phyloP scores from a whole-genome alignment of 2,329 filamentous ascomycete genomes.

The Aspergillus pseudoterreus region DNA sequence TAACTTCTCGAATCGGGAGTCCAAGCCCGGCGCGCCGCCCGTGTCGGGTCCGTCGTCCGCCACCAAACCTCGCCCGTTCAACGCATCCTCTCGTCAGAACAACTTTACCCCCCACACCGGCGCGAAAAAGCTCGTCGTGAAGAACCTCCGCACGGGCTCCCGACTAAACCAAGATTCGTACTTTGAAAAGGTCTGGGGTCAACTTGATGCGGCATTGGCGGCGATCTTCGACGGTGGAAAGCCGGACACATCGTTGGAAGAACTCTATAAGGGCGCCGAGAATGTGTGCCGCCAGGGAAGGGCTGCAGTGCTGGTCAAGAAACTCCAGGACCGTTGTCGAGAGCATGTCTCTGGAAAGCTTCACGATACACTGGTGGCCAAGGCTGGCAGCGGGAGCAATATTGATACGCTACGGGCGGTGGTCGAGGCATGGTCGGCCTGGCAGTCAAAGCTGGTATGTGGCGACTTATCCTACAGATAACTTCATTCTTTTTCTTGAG shows the following conservation, averaged over 20 bases:
- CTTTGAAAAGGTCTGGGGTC: slow-evolving; percentile 69
- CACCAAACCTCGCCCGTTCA: slow-evolving; percentile 22
- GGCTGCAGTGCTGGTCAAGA: slow-evolving; percentile 63
- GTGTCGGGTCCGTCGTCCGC: slow-evolving; percentile 42
- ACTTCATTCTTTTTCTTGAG: not conserved
- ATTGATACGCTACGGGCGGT: slow-evolving; percentile 62
- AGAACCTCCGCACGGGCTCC: slow-evolving; percentile 73
- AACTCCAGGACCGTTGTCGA: slow-evolving; percentile 64
- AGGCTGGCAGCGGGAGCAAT: slow-evolving; percentile 52
- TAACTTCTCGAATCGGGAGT: slow-evolving; percentile 43
- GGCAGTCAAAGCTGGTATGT: slow-evolving; percentile 72
- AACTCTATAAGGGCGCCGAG: slow-evolving; percentile 85
- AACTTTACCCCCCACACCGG: slow-evolving; percentile 71
- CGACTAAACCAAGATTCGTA: slow-evolving; percentile 69
- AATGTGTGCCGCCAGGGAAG: slow-evolving; percentile 79
- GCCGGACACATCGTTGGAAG: slow-evolving; percentile 73
- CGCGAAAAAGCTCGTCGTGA: slow-evolving; percentile 84
- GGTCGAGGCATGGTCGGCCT: slow-evolving; percentile 66
- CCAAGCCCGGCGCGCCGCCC: slow-evolving; percentile 37
- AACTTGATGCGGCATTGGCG: slow-evolving; percentile 69
- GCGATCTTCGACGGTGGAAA: slow-evolving; percentile 66
- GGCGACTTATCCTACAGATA: too few relatives aligned
- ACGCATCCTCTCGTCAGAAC: slow-evolving; percentile 33
- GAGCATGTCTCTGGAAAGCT: slow-evolving; percentile 58
- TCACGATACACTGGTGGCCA: slow-evolving; percentile 56